Conservation (phyloP, 352 stramenopile species). For the Pythium diclinum region DNA sequence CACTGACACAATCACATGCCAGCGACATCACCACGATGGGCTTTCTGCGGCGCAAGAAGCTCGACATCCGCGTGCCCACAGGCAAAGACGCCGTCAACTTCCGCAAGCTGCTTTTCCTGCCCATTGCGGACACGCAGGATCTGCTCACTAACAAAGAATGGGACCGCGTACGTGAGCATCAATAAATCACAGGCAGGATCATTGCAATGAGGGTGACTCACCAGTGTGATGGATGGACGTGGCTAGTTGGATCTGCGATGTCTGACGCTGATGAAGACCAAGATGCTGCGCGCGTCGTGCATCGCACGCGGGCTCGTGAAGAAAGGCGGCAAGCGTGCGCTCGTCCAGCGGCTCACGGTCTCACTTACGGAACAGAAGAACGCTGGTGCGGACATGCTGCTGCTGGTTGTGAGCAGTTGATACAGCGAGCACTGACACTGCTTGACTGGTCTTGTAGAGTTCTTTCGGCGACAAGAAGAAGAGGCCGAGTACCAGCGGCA, state of each 20-base stretch:
- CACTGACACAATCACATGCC: not conserved
- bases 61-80: conserved; percentile 63
- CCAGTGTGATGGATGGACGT: not conserved
- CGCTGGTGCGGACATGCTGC: conserved; percentile 24
- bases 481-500: conserved; percentile 70
- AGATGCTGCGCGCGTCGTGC: conserved; percentile 77
- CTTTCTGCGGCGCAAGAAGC: conserved; percentile 61
- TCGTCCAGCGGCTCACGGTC: conserved; percentile 50
- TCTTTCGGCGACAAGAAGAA: conserved; percentile 47
- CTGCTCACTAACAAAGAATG: conserved; percentile 66
- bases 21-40: conserved; percentile 33
- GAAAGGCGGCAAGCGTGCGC: conserved; percentile 63
- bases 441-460: conserved; percentile 36
- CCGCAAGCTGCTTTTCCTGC: conserved; percentile 75
- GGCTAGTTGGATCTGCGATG: conserved; percentile 72
- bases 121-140: conserved; percentile 63
- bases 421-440: not conserved
- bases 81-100: conserved; percentile 75
- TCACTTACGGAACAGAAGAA: conserved; percentile 63
- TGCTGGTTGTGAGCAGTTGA: not conserved
- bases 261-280: conserved; percentile 77
- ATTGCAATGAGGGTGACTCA: too few relatives aligned
- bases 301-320: conserved; percentile 55
- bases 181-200: too few relatives aligned
- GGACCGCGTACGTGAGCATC: conserved; percentile 42